Conservation (phyloP, 225 moss, liverwort and hornwort genomes). For the Marchantia polymorpha region DNA sequence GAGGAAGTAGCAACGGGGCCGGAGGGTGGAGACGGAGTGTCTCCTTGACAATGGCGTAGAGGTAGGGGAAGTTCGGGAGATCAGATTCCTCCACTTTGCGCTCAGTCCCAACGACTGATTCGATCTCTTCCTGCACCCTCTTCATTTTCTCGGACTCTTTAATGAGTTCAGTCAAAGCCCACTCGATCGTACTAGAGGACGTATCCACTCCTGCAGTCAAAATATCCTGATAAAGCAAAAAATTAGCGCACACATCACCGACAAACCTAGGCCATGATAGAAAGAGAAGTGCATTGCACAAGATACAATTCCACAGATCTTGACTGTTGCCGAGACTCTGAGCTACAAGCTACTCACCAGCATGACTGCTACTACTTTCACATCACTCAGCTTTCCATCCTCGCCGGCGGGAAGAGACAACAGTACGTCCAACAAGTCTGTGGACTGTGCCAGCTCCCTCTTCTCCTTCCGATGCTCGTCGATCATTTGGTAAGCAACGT, state of each 20-base stretch:
- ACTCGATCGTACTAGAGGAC: slow-evolving; percentile 19
- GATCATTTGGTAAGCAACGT: background rate
- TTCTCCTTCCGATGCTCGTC: background rate
- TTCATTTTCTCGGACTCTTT: slow-evolving; percentile 20
- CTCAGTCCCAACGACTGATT: slow-evolving; percentile 19
- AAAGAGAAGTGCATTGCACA: too few species aligned
- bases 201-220: slow-evolving; percentile 24
- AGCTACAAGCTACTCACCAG: background rate
- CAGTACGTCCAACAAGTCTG: slow-evolving; percentile 2
- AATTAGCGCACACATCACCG: background rate
- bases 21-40: slow-evolving; percentile 45
- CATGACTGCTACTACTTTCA: background rate
- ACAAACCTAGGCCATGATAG: too few species aligned
- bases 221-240: background rate
- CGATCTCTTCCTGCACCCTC: slow-evolving; percentile 33
- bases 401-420: background rate
- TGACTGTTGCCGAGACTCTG: too few species aligned
- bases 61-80: slow-evolving; percentile 34
- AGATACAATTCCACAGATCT: too few species aligned
- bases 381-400: background rate
- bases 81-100: slow-evolving; percentile 50
- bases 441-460: background rate
- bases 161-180: slow-evolving; percentile 29
- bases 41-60: slow-evolving; percentile 54
- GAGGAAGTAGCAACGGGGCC: slow-evolving; percentile 36